Evolutionary conservation across 2,329 filamentous ascomycete genomes (phyloP).

Genomic region (Colletotrichum godetiae): DNA sequence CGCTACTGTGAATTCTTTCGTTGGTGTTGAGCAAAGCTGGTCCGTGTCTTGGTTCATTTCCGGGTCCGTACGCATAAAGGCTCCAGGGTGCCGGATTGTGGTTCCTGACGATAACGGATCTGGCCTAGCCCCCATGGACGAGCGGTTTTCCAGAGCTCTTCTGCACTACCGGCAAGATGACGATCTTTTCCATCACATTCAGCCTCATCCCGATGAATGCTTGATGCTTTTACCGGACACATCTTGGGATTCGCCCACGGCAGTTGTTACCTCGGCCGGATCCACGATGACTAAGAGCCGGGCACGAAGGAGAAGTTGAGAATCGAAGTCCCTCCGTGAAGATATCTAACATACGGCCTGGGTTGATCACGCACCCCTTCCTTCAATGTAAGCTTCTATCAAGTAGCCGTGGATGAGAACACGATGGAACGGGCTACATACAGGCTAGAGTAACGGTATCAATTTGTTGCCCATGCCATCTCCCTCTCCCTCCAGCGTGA

Average conservation of each 20-base stretch:
- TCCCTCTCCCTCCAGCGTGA: conserved; percentile 77
- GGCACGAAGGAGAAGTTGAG: conserved; percentile 1
- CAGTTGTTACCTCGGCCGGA: neutral
- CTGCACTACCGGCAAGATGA: conserved; percentile 40
- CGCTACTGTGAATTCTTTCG: conserved; percentile 65
- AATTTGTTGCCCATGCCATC: conserved; percentile 65
- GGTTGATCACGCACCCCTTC: conserved; percentile 67
- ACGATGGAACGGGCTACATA: conserved; percentile 38
- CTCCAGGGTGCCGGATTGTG: conserved; percentile 57
- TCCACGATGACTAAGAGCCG: conserved; percentile 1
- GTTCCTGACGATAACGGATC: conserved; percentile 55
- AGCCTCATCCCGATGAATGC: conserved; percentile 48
- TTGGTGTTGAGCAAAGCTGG: conserved; percentile 62
- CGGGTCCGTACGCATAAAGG: conserved; percentile 58
- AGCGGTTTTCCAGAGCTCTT: conserved; percentile 46
- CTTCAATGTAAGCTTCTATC: neutral
- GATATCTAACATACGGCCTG: conserved; percentile 22
- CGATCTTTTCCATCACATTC: conserved; percentile 44
- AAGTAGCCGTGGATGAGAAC: neutral
- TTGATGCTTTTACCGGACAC: neutral
- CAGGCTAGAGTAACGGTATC: conserved; percentile 52
- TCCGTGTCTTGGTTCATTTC: conserved; percentile 48
- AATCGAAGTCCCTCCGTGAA: conserved; percentile 3
- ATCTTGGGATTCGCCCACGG: conserved; percentile 15
- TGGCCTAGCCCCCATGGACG: conserved; percentile 59